These are phyloP conservation scores for Picochlorum sp. DNA, from an alignment of 139 green algal species.

Conservation along the genomic window DNA sequence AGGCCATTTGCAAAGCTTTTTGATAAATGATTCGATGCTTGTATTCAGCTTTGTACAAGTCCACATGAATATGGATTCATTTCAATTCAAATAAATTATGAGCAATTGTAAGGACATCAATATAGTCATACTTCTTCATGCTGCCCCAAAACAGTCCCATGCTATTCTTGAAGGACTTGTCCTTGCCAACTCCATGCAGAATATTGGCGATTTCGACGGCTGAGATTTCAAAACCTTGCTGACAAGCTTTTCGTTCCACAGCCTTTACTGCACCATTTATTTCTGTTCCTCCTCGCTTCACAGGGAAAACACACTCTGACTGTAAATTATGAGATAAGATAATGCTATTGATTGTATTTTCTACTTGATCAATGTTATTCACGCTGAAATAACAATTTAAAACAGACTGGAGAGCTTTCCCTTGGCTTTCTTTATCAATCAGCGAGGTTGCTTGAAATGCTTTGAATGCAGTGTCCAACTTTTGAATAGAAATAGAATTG, in stretches of 20 bases:
- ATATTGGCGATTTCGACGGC: constrained; percentile 46
- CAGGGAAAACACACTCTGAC: constrained; percentile 23
- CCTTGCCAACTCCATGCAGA: constrained; percentile 56
- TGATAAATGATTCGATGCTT: constrained; percentile 9
- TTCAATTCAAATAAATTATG: too few relatives aligned
- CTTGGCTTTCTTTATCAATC: too few relatives aligned
- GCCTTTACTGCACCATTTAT: constrained; percentile 27
- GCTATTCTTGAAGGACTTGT: constrained; percentile 29
- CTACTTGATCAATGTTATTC: too few relatives aligned
- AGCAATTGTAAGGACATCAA: constrained; percentile 17
- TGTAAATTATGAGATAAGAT: constrained; percentile 5
- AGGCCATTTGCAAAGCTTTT: constrained; percentile 2
- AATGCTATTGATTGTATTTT: constrained; percentile 6
- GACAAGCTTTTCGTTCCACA: not conserved
- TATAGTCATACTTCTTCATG: constrained; percentile 39
- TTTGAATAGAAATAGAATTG: not conserved
- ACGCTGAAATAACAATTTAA: too few relatives aligned
- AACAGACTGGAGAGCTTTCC: too few relatives aligned
- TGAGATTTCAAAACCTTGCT: not conserved
- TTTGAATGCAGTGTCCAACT: too few relatives aligned
- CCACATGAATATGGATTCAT: too few relatives aligned
- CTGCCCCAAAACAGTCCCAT: constrained; percentile 45
- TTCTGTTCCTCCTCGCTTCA: constrained; percentile 9
- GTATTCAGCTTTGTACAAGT: not conserved
- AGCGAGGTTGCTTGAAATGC: too few relatives aligned